Conservation (phyloP, 192 early-diverging fungal genomes). For the Allomyces macrogynus region DNA sequence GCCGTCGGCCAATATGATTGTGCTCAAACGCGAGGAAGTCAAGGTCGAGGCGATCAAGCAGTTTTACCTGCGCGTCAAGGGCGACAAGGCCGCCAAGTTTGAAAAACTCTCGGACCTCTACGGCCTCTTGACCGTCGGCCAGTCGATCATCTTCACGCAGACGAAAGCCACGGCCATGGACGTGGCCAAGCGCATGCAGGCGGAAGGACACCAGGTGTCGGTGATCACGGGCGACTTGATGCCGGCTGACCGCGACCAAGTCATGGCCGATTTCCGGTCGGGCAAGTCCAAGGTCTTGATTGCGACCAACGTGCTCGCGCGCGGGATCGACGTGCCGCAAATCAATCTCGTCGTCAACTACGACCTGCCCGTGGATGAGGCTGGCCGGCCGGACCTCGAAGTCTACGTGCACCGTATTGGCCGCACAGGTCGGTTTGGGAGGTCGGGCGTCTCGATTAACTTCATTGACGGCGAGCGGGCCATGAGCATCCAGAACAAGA, state of each 20-base stretch:
- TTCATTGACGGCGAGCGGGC: constrained; percentile 2
- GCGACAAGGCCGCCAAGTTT: constrained; percentile 44
- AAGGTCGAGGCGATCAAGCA: constrained; percentile 88
- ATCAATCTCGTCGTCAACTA: constrained; percentile 10
- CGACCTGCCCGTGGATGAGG: constrained; percentile 5
- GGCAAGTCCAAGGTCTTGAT: constrained; percentile 8
- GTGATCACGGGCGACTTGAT: constrained; percentile 34
- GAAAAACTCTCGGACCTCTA: constrained; percentile 29
- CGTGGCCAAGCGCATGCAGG: constrained; percentile 47
- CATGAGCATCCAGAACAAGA: neutral
- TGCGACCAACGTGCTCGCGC: constrained; percentile 6
- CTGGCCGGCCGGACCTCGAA: constrained; percentile 6
- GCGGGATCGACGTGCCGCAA: constrained; percentile 6
- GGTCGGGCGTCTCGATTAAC: constrained; percentile 6
- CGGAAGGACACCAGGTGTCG: constrained; percentile 63
- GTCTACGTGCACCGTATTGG: constrained; percentile 7
- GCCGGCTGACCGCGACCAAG: constrained; percentile 3
- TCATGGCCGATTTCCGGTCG: constrained; percentile 5
- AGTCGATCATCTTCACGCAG: constrained; percentile 86
- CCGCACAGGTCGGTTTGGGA: constrained; percentile 7
- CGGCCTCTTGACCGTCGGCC: constrained; percentile 23
- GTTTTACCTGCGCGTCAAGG: constrained; percentile 86
- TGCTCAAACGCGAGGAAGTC: constrained; percentile 65
- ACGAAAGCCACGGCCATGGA: constrained; percentile 81
- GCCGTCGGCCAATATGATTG: constrained; percentile 67